Percentiles rank a stretch among this genome's conserved stretches.
Evolutionary conservation across 208 protist genomes (phyloP).

Genomic region (Endotrypanum monterogeii): DNA sequence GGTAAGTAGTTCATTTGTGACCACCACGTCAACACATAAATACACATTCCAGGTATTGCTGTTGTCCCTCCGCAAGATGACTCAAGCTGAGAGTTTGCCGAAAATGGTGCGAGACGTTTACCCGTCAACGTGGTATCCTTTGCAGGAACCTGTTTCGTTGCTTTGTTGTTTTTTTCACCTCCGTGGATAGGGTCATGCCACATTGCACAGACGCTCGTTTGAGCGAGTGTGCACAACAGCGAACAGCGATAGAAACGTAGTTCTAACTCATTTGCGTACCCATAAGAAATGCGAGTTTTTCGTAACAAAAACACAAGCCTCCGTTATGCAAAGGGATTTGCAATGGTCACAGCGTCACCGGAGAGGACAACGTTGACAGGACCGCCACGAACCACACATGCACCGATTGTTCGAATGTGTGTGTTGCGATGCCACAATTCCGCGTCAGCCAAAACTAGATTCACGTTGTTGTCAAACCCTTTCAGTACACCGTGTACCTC

Average conservation of each 20-base stretch:
- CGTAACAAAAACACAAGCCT: neutral
- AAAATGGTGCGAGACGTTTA: too few species aligned
- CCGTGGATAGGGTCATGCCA: too few species aligned
- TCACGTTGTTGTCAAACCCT: conserved; percentile 90
- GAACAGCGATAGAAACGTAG: neutral
- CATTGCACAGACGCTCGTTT: too few species aligned
- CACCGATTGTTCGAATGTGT: conserved; percentile 52
- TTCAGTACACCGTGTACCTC: conserved; percentile 80
- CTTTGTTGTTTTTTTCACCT: too few species aligned
- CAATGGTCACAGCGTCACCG: conserved; percentile 55
- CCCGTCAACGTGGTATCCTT: too few species aligned
- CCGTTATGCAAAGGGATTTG: conserved; percentile 29
- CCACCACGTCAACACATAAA: too few species aligned
- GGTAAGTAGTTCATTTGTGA: too few species aligned
- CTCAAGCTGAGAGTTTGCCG: too few species aligned
- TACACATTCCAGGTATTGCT: too few species aligned
- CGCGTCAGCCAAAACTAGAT: conserved; percentile 73
- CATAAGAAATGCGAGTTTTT: neutral
- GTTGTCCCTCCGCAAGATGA: too few species aligned
- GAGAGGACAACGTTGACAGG: conserved; percentile 57
- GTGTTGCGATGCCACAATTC: conserved; percentile 58
- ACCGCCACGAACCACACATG: conserved; percentile 76
- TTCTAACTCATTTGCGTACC: neutral
- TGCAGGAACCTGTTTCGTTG: too few species aligned
- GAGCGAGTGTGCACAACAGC: too few species aligned